Percentiles rank a stretch among this genome's conserved stretches.
phyloP scores from a whole-genome alignment of 1,284 basidiomycete genomes.

The Fistulina hepatica region DNA sequence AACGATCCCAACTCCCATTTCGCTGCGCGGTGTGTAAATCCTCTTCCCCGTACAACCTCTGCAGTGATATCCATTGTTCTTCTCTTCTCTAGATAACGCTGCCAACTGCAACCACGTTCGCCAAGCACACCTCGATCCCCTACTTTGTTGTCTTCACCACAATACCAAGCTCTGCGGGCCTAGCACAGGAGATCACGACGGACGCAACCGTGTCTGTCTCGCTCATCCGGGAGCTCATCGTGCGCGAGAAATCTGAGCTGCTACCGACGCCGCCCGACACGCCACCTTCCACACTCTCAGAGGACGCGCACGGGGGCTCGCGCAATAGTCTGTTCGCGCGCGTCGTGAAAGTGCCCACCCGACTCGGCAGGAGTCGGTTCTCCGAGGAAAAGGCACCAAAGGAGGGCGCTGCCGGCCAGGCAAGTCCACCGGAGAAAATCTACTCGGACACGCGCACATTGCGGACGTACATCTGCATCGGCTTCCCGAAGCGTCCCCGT shows the following conservation, averaged over 20 bases:
- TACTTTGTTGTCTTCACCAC: slow-evolving; percentile 66
- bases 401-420: slow-evolving; percentile 37
- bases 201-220: slow-evolving; percentile 59
- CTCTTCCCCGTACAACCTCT: not conserved
- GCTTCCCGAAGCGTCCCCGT: slow-evolving; percentile 51
- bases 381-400: slow-evolving; percentile 17
- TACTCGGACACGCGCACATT: slow-evolving; percentile 8
- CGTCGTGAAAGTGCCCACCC: slow-evolving; percentile 30
- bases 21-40: slow-evolving; percentile 43
- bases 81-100: slow-evolving; percentile 42
- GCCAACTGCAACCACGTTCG: slow-evolving; percentile 46
- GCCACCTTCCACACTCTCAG: not conserved
- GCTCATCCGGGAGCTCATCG: slow-evolving; percentile 43
- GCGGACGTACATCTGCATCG: slow-evolving; percentile 8
- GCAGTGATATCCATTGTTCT: not conserved
- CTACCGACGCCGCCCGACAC: slow-evolving; percentile 37
- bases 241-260: slow-evolving; percentile 29
- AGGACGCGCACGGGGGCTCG: not conserved
- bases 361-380: slow-evolving; percentile 18
- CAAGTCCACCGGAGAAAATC: slow-evolving; percentile 27
- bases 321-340: slow-evolving; percentile 39
- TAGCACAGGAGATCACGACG: slow-evolving; percentile 52
- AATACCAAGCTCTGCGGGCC: slow-evolving; percentile 35
- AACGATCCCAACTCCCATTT: slow-evolving; percentile 51
- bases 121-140: slow-evolving; percentile 44